Conservation (phyloP, 441 rosid genomes). For the Raphanus hybrid region DNA sequence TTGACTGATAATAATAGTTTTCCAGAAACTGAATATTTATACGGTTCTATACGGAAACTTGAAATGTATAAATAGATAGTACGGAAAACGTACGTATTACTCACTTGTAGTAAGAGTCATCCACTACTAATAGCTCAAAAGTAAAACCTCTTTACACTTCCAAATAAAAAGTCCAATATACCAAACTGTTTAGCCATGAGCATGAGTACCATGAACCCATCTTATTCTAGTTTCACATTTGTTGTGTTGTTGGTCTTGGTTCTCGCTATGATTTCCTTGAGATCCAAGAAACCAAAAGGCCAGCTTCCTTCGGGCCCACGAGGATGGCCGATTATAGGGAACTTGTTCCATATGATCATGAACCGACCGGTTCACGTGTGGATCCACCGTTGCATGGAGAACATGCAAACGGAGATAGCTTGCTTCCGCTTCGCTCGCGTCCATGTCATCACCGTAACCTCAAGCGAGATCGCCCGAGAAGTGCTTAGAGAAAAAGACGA, state of each 20-base stretch:
- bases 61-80: slow-evolving; percentile 1
- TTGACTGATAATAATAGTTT: no score
- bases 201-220: neutral
- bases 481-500: slow-evolving; percentile 49
- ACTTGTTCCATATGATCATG: slow-evolving; percentile 38
- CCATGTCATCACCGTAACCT: slow-evolving; percentile 50
- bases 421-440: slow-evolving; percentile 46
- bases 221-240: neutral
- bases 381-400: slow-evolving; percentile 50
- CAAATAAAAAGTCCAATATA: neutral
- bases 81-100: neutral
- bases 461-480: slow-evolving; percentile 51
- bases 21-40: neutral
- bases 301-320: slow-evolving; percentile 55
- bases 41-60: slow-evolving; percentile 1
- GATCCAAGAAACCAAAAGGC: slow-evolving; percentile 20
- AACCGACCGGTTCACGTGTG: slow-evolving; percentile 45
- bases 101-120: neutral
- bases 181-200: neutral
- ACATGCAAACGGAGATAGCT: slow-evolving; percentile 52
- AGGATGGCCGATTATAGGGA: slow-evolving; percentile 56
- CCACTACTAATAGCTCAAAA: neutral
- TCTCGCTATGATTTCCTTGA: neutral
- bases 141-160: neutral
- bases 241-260: neutral